Evolutionary conservation across 1,284 basidiomycete genomes (phyloP), one percentile per base, ranked within the genome.

Genomic region (Leccinum cinnamomeum): DNA sequence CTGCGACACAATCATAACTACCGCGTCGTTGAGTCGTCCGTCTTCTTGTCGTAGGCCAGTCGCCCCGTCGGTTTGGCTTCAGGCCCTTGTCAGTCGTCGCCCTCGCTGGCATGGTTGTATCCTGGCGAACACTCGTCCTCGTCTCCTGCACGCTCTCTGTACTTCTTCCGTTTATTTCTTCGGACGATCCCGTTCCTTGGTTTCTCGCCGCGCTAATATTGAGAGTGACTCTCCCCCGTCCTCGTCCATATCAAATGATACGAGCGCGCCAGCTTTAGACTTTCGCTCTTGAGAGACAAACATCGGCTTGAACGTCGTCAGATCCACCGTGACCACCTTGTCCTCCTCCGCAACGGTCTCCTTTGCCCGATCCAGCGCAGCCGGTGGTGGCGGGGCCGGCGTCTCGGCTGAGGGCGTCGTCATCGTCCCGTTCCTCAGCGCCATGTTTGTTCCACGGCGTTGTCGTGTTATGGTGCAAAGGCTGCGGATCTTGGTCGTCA

Each of bases 271-370:
- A 5, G 56, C 46, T 63, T 75, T 79, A 57, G 68, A 12, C 74
- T 67, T 23, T 78, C 77, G 61, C 72, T 75, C 59, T 81, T 86
- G 84, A 7, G 86, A 84, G 8, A 93, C 87, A 68, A 96, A 95
- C 0, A 87, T 92, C 10, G 92, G 92, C 68, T 87, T 91, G 79
- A 94, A 94, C 0, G 86, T 84, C 39, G 79, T 75, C 16, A 84
- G 64, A 69, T 92, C 87, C 6, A 51, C 50, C 2, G 28, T 30
- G 28, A 30, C 28, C 11, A 91, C 79, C 23, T 79, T 79, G 25
- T 61, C 63, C 7, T 63, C 56, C 30, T 68, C 69, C 28, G 65
- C 64, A 37, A 68, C 63, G 62, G 50, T 30, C n/a, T 55, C 37
- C n/a, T 41, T 51, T 23, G 46, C 35, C 33, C 16, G 56, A 14